Base-by-base conservation (phyloP, 1,284 basidiomycete genomes). In the Takashimella tepidaria region DNA sequence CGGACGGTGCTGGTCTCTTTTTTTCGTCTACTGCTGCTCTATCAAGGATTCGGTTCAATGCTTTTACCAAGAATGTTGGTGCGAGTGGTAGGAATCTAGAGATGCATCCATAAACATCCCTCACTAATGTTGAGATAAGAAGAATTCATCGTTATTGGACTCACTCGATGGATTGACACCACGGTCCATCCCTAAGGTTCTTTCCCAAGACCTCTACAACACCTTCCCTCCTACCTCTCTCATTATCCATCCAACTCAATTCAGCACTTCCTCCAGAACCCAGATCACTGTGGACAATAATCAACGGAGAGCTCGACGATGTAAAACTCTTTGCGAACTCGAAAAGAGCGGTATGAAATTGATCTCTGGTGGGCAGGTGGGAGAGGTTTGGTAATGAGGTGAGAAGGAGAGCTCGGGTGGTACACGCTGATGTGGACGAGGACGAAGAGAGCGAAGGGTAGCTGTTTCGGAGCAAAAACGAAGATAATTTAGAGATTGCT, bases 321-420 rank as follows among this genome's bases (percentile, higher is more conserved):
- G 66, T 49, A 73, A 61, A 49, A 76, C 70, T 22, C 47, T 76
- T 70, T 13, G 84, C 82, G 47, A 88, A 79, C 0, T 80, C 74
- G 22, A 82, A 75, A 0, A 98, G 73, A 0, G 85, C 80, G 0
- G 81, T 77, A 60, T 96, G 91, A 66, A 98, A 93, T 1, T 83
- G 81, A 3, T 79, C 74, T 58, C 86, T 85, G 0, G 89, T 93
- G 2, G 80, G 76, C 1, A 80, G 73, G 66, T 93, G 88, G 4
- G 89, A 77, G 42, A 98, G 81, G 67, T 98, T 97, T 0, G 95
- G 95, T 3, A 98, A 80, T 56, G 97, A 90, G 70, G 97, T 92
- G 6, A 98, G 79, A 5, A 98, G 82, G 48, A 98, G 82, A 4
- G 95, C 67, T 2, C 69, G 67, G 0, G 62, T 66, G 27, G 55